Conservation (phyloP, 257 asterid species). For the Solanum pinnatisectum region DNA sequence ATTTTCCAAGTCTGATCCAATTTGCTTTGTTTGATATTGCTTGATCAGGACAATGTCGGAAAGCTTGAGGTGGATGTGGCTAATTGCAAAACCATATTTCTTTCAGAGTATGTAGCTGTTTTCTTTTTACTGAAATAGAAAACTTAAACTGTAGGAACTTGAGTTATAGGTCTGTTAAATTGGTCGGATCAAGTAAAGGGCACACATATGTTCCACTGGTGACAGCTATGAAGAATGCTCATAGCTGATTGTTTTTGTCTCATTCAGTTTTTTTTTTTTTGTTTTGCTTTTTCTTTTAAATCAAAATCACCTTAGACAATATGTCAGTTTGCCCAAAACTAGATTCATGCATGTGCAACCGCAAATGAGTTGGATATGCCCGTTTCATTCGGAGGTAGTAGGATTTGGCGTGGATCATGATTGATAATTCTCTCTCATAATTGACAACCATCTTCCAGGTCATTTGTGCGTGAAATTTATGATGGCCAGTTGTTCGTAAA, state of each 20-base stretch:
- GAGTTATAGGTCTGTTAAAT: neutral
- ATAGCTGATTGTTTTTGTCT: neutral
- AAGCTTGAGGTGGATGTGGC: slow-evolving; percentile 87
- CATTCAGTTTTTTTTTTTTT: neutral
- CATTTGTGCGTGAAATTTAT: slow-evolving; percentile 80
- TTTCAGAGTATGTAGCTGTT: slow-evolving; percentile 60
- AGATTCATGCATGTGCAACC: neutral
- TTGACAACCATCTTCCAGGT: slow-evolving; percentile 32
- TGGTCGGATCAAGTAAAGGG: neutral
- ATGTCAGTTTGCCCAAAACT: neutral
- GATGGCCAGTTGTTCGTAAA: slow-evolving; percentile 86
- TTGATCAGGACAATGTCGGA: slow-evolving; percentile 54
- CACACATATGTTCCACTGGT: neutral
- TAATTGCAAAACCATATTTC: slow-evolving; percentile 79
- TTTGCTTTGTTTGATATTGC: slow-evolving; percentile 1
- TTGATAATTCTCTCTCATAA: neutral
- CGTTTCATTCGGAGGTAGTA: neutral
- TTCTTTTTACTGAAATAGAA: neutral
- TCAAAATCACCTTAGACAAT: neutral
- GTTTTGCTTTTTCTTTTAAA: neutral
- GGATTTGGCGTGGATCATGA: neutral
- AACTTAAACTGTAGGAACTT: neutral
- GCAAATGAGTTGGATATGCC: neutral
- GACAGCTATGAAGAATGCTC: neutral
- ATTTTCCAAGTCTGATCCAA: neutral